Base-by-base conservation (phyloP, 305 asterid species). In the Petunia hybrid region DNA sequence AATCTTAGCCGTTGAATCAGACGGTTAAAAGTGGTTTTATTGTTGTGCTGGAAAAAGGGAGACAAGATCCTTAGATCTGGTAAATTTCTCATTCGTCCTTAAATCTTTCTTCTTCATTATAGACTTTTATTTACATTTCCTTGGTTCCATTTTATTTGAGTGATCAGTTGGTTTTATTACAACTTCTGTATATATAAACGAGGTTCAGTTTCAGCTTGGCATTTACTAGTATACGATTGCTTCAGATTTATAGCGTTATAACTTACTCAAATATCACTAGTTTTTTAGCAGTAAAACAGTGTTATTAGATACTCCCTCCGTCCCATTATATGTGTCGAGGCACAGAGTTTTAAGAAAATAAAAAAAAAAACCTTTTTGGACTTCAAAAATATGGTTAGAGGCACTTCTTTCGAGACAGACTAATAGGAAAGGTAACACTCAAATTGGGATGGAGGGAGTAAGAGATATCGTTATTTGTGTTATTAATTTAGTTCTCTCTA, bases 41-140 rank as follows among this genome's bases (percentile, higher is more conserved):
- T 53, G 9, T 53, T 53, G 57, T 10, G 57, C 57, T n/a, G 39
- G 66, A 53, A 79, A 42, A 57, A 43, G 45, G 8, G 56, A 4
- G 2, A 5, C 16, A 5, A 4, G 12, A 73, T 61, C 42, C 8
- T 78, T 80, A 70, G 85, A 82, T 83, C 85, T 78, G 82, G 85
- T 82, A 61, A 66, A 51, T 42, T 43, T 38, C 40, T 9, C 60
- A 3, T 48, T 35, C 4, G 16, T 22, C 31, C 31, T 22, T 22
- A 22, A 22, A 22, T 22, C 2, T 3, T 48, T 2, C 31, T 43
- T 7, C 75, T 69, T 69, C 3, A 9, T 67, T 4, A 22, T n/a
- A 22, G n/a, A 46, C 31, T 46, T n/a, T 71, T 5, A 22, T 45
- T 60, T 36, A 1, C 31, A 22, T 22, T 22, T 22, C 31, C 31